Base-by-base conservation (phyloP, 2,329 filamentous ascomycete species). In the Remersonia thermophila region DNA sequence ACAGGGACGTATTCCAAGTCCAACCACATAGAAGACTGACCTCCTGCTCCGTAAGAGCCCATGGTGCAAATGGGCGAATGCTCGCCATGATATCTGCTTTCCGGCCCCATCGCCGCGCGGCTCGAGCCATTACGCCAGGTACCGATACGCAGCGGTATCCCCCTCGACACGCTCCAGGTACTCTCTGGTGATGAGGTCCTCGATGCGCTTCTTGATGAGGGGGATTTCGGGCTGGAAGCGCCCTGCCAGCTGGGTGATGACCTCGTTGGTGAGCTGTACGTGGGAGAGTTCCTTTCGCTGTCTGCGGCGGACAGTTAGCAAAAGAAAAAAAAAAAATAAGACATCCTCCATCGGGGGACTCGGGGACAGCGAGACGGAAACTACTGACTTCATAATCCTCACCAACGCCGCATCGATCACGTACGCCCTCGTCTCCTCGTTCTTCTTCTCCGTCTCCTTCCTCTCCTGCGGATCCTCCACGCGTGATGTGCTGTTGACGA, bases 171-270 rank as follows among this genome's bases (percentile, higher is more conserved):
- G 72, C 59, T 86, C 82, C 14, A 89, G 63, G 47, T 87, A 89
- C 52, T 89, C 83, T 42, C 81, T 69, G 41, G 75, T 71, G 34
- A 89, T 83, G 33, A 89, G 62, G 44, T 77, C 77, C 55, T 87
- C 83, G 40, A 89, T 80, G n/a, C 77, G 75, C 54, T 75, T 79
- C 66, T 89, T 89, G 60, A 89, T 79, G 60, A 87, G 75, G 20
- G 68, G 66, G 26, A 87, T 69, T 38, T 87, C 81, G 0, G 83
- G 83, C 51, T 75, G 80, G 65, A 89, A 89, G 30, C 80, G 77
- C 34, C 64, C 60, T 0, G 65, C 65, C 13, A 87, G 65, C 51
- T 83, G 78, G n/a, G 67, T 61, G 38, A 87, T 70, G 10, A 83
- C 80, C 56, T 87, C 80, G 13, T 68, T 71, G 29, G 85, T 64